These are phyloP conservation scores for Suhomyces kilbournensis DNA, from an alignment of 805 yeast genomes.

Conservation along the genomic window DNA sequence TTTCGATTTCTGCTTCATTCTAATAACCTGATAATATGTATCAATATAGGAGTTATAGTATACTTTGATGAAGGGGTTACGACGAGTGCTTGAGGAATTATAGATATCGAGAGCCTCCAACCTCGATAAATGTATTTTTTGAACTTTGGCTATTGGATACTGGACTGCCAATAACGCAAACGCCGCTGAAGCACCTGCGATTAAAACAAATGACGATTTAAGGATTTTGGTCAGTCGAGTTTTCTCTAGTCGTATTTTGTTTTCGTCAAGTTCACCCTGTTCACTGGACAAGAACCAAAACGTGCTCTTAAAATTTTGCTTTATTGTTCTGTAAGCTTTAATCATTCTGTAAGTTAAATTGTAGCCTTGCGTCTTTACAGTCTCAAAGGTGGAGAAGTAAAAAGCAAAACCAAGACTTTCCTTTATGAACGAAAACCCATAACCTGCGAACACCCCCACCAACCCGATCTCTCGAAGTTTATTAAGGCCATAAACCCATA, in stretches of 20 bases:
- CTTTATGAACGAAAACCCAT: constrained; percentile 69
- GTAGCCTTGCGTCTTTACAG: constrained; percentile 68
- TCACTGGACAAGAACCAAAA: constrained; percentile 16
- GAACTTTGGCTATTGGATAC: constrained; percentile 78
- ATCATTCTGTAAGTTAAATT: constrained; percentile 45
- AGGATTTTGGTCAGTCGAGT: constrained; percentile 47
- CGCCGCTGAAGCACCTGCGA: constrained; percentile 90
- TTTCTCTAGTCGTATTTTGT: constrained; percentile 26
- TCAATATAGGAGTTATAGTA: constrained; percentile 77
- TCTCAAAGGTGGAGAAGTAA: constrained; percentile 78
- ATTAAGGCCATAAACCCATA: constrained; percentile 73
- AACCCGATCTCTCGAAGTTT: constrained; percentile 73
- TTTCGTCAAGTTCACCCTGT: constrained; percentile 21
- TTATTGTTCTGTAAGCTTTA: constrained; percentile 41
- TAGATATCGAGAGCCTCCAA: constrained; percentile 75
- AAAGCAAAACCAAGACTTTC: constrained; percentile 83
- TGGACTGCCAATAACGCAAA: constrained; percentile 71
- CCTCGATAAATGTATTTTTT: constrained; percentile 73
- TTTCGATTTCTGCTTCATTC: constrained; percentile 53
- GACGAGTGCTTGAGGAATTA: constrained; percentile 31
- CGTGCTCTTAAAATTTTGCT: constrained; percentile 22
- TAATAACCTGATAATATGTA: constrained; percentile 60
- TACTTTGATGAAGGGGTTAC: constrained; percentile 40
- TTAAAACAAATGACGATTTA: constrained; percentile 63
- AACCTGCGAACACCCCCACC: constrained; percentile 88